Conservation (phyloP, 2,329 filamentous ascomycete genomes). For the Phaeophleospora eucalypticola region DNA sequence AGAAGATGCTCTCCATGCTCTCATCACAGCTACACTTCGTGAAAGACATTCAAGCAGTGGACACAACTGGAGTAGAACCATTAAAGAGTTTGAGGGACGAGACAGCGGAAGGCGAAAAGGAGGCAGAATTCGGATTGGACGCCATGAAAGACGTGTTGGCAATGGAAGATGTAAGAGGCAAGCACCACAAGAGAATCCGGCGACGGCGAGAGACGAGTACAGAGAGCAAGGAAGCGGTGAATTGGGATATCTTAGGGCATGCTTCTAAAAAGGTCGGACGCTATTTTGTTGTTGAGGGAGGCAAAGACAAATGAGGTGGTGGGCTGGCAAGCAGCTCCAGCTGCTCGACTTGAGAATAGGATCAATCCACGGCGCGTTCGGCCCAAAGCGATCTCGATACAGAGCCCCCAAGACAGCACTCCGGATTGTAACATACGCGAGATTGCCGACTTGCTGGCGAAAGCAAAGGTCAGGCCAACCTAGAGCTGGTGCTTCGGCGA, state of each 20-base stretch:
- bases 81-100: conserved; percentile 79
- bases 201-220: conserved; percentile 52
- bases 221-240: conserved; percentile 30
- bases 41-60: conserved; percentile 73
- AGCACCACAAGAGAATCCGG: conserved; percentile 47
- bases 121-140: conserved; percentile 57
- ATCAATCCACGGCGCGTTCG: too few relatives aligned
- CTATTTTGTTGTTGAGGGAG: conserved; percentile 73
- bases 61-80: conserved; percentile 69
- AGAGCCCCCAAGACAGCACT: too few relatives aligned
- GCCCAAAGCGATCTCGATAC: too few relatives aligned
- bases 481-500: too few relatives aligned
- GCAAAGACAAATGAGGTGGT: conserved; percentile 34
- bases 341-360: too few relatives aligned
- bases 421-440: too few relatives aligned
- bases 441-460: too few relatives aligned
- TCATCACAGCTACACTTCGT: conserved; percentile 86
- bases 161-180: conserved; percentile 59
- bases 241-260: conserved; percentile 65
- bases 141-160: conserved; percentile 54
- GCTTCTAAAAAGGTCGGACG: conserved; percentile 64
- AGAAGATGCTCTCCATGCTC: conserved; percentile 68
- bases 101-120: conserved; percentile 52
- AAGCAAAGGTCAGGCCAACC: too few relatives aligned
- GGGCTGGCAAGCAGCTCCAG: too few relatives aligned